Conservation (phyloP, 805 yeast species). For the Yamadazyma laniorum region DNA sequence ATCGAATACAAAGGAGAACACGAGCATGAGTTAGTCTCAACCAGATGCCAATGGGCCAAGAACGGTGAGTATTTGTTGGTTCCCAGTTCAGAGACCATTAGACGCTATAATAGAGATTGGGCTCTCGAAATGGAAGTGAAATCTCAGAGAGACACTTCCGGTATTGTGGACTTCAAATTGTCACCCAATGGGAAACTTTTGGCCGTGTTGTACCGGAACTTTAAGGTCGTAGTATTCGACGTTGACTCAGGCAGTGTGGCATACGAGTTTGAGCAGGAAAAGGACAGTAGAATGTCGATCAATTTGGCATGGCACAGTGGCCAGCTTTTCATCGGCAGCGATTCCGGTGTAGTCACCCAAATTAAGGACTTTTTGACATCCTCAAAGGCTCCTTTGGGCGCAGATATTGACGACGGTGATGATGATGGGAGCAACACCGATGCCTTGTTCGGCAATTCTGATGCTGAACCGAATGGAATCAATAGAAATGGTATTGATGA, state of each 20-base stretch:
- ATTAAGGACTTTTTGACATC: slow-evolving; percentile 16
- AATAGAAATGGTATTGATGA: slow-evolving; percentile 16
- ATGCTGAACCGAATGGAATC: slow-evolving; percentile 10
- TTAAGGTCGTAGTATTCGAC: slow-evolving; percentile 47
- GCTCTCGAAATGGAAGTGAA: slow-evolving; percentile 12
- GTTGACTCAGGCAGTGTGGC: slow-evolving; percentile 20
- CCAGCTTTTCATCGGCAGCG: slow-evolving; percentile 41
- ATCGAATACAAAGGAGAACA: slow-evolving; percentile 43
- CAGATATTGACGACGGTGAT: slow-evolving; percentile 15
- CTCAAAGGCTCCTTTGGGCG: background rate
- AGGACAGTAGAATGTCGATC: slow-evolving; percentile 26
- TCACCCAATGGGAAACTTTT: slow-evolving; percentile 61
- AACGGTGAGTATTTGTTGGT: slow-evolving; percentile 67
- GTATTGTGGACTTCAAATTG: slow-evolving; percentile 53
- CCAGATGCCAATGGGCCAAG: slow-evolving; percentile 68
- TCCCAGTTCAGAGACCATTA: slow-evolving; percentile 47
- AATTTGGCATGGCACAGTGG: slow-evolving; percentile 28
- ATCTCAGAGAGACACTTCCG: slow-evolving; percentile 10
- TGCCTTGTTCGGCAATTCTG: slow-evolving; percentile 11
- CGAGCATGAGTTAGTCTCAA: slow-evolving; percentile 44
- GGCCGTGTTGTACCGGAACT: slow-evolving; percentile 52
- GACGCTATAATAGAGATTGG: slow-evolving; percentile 45
- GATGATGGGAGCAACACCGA: slow-evolving; percentile 12
- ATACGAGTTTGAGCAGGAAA: slow-evolving; percentile 7
- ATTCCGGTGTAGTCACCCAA: slow-evolving; percentile 37